phyloP scores from a whole-genome alignment of 768 basidiomycete genomes.

The Dacryopinax spathularia region DNA sequence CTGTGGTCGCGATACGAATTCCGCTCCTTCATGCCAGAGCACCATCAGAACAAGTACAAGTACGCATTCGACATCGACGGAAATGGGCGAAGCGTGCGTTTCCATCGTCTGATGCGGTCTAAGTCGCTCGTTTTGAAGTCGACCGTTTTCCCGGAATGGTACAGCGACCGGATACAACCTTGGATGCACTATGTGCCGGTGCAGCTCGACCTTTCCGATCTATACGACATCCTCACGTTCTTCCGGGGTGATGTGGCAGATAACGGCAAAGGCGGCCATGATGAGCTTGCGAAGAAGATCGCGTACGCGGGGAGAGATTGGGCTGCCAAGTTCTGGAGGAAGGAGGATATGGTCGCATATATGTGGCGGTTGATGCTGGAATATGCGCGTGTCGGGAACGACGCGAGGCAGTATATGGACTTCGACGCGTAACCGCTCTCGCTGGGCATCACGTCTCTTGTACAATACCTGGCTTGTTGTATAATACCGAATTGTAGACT shows the following conservation, averaged over 20 bases:
- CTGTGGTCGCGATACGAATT: slow-evolving; percentile 39
- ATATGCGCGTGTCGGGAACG: slow-evolving; percentile 39
- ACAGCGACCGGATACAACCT: slow-evolving; percentile 39
- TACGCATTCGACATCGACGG: slow-evolving; percentile 27
- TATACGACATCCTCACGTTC: slow-evolving; percentile 59
- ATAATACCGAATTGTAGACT: too few species aligned
- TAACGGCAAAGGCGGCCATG: slow-evolving; percentile 37
- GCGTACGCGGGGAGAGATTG: slow-evolving; percentile 43
- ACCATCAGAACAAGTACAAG: slow-evolving; percentile 43
- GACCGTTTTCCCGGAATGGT: slow-evolving; percentile 66
- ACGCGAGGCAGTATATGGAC: slow-evolving; percentile 32
- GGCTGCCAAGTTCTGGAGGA: slow-evolving; percentile 45
- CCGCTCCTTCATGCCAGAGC: slow-evolving; percentile 29
- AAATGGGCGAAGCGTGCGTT: slow-evolving; percentile 53
- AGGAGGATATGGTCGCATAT: slow-evolving; percentile 46
- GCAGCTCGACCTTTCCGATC: slow-evolving; percentile 44
- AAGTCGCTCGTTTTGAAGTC: slow-evolving; percentile 54
- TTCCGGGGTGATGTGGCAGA: slow-evolving; percentile 51
- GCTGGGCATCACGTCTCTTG: too few species aligned
- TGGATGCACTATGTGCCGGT: slow-evolving; percentile 69
- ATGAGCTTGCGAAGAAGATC: slow-evolving; percentile 42
- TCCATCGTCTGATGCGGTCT: slow-evolving; percentile 47
- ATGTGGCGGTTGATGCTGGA: slow-evolving; percentile 42
- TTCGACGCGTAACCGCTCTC: too few species aligned
- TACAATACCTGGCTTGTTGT: too few species aligned